Base-by-base conservation (phyloP, 768 basidiomycete genomes). In the Lactifluus pinguis region DNA sequence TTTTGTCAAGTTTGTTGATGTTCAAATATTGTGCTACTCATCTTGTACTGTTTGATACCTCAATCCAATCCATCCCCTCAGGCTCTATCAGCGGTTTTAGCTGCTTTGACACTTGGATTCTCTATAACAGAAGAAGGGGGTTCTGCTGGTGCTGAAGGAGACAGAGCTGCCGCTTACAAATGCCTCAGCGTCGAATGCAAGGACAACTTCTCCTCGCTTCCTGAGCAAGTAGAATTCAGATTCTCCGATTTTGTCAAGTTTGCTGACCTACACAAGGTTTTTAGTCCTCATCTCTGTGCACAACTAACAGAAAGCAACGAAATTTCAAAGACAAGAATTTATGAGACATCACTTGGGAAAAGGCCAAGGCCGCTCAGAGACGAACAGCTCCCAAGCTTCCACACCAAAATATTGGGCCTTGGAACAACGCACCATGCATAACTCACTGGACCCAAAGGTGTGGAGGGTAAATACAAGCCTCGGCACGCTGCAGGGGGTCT, bases 251-350 rank as follows among this genome's bases (percentile, higher is more conserved):
- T 83, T 4, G 74, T 71, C 53, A 82, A 83, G 48, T 74, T 92
- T 66, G 87, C 86, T 56, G 90, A 89, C 70, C 76, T 99, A 64
- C 97, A 99, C 75, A 98, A 98, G 89, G 95, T 79, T 76, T 76
- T 68, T 38, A 1, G 17, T 7, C n/a, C 30, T 52, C 49, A 14
- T 52, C 13, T 36, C 44, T 50, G 38, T 32, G 15, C 36, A n/a
- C 2, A n/a, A 32, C 19, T 36, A 47, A 49, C 6, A 13, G 9
- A 2, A 53, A 60, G 72, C 75, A 98, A 95, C 92, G 85, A 73
- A 99, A 98, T 70, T 84, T 82, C 73, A 83, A 83, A 69, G 90
- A 94, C 63, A 68, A 80, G 2, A 82, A 78, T 67, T 72, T 88
- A 39, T 83, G 88, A 65, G 89, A 92, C 14, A 71, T 85, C 25